Evolutionary conservation across 23 red algal species (phyloP).

Genomic region (Gracilaria gracilis): DNA sequence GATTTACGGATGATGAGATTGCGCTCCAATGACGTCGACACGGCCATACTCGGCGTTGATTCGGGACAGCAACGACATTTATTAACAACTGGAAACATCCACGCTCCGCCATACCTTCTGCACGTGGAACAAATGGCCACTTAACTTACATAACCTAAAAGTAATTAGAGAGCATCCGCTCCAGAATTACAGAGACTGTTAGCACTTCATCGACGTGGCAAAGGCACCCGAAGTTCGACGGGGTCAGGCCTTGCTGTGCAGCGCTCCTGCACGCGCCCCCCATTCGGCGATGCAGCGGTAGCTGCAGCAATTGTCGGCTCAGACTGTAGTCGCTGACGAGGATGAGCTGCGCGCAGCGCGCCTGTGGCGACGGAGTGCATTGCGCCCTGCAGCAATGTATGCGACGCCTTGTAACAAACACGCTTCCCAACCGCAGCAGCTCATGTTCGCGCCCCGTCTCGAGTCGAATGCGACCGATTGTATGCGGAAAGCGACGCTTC

Average conservation of each 20-base stretch:
- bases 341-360: no score
- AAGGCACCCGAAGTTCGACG: no score
- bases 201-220: no score
- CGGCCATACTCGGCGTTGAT: background rate
- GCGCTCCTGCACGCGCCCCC: no score
- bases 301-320: no score
- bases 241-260: no score
- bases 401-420: background rate
- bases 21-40: background rate
- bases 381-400: background rate
- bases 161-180: background rate
- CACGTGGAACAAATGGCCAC: background rate
- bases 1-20: no score
- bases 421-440: background rate
- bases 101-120: background rate
- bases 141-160: background rate
- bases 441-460: background rate
- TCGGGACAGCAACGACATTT: background rate
- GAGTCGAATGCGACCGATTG: no score
- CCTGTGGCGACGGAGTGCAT: no score
- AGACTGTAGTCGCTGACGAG: no score
- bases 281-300: background rate
- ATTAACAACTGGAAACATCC: background rate
- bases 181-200: no score
- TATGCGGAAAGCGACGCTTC: no score